Base-by-base conservation (phyloP, 805 yeast species). In the Helenozyma rhizophorensis region DNA sequence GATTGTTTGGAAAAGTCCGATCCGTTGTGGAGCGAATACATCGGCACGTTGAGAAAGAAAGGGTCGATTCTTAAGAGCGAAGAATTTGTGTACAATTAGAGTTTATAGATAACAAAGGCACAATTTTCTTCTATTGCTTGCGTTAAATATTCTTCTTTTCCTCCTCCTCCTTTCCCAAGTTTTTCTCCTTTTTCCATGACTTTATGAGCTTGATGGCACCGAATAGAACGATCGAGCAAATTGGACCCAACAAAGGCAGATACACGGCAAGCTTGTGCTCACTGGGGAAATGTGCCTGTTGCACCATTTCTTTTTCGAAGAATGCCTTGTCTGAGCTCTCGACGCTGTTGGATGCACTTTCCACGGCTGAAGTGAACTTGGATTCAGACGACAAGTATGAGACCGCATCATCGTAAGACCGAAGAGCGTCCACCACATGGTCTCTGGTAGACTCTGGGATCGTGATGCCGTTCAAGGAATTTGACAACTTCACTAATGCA, bases 231-330 rank as follows among this genome's bases (percentile, higher is more conserved):
- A 93, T 88, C 16, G 90, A 74, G 2, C 74, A 61, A 22, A 88
- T 64, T 2, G 98, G 98, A 0, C 97, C 97, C 22, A 89, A 56
- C 27, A 90, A 62, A 0, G 98, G 98, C 51, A 87, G 65, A 46
- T 88, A 93, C 1, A 93, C 95, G 0, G 98, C 97, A 50, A 93
- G 69, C 56, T 86, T 89, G 54, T 90, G 98, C 56, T 90, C 97
- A 43, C 84, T 90, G 0, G 98, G 97, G 67, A 89, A 87, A 56
- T 84, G 88, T 35, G 83, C 86, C 53, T 90, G 97, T 50, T 87
- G 95, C 18, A 93, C 86, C 96, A 93, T 90, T 55, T 83, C 89
- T 47, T 85, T 84, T 47, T 90, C 95, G 56, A 90, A 90, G 50
- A 90, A 90, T 0, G 97, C 97, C 28, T 66, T 66, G 43, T 79